Evolutionary conservation across 208 protist genomes (phyloP), one percentile per base, ranked within the genome.

Genomic region (Trypanosoma mega): DNA sequence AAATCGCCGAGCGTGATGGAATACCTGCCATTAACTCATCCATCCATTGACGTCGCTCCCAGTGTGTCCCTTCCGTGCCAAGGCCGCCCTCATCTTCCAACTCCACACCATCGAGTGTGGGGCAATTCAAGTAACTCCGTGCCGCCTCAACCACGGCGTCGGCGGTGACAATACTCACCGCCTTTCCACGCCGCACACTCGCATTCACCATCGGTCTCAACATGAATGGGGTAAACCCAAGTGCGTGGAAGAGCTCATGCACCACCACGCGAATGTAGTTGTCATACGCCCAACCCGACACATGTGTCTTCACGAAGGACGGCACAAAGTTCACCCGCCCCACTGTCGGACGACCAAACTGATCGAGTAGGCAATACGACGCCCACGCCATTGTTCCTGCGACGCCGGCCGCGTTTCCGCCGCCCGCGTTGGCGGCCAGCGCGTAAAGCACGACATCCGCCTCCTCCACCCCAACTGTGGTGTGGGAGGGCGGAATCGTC

Each of bases 21-120:
- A 83, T 60, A 21, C 84, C 91, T 1, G 76, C 63, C 91, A 96
- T 96, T 3, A 89, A 58, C 26, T 96, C 91, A 41, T 91, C 82
- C 6, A 57, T 59, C 41, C 85, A 76, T 34, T 72, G 41, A 8
- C 74, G 30, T 11, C 84, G 75, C 60, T 93, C 84, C 91, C 83
- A 96, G 72, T 96, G 91, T 7, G 74, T 78, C 8, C 69, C 27
- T 1, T 66, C 82, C 0, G 85, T 93, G n/a, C 83, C 85, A 4
- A 53, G 48, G 6, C 66, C 78, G 18, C 87, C 87, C 30, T 84
- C 72, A 39, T 80, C 68, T 49, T 94, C 87, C 2, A 93, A 34
- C 26, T 78, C 74, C 1, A 77, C 77, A 2, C 80, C 85, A 5
- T 65, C 54, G 0, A 93, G 29, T 20, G 41, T 26, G 20, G 63